Base-by-base conservation (phyloP, 441 rosid genomes). In the Viola pubescens region DNA sequence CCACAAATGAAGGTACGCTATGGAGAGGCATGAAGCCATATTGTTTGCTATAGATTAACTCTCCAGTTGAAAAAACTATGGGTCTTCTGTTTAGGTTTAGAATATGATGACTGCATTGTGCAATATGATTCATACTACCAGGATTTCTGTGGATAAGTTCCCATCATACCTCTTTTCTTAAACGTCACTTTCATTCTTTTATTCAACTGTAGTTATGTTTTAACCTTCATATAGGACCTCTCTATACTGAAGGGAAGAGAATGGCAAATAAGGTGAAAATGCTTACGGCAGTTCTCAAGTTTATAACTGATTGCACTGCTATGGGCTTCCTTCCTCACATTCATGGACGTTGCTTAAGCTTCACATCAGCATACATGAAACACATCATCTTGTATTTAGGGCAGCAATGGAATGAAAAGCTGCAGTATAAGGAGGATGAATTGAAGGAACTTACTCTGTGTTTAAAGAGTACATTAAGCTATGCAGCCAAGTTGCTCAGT, bases 401-500 rank as follows among this genome's bases (percentile, higher is more conserved):
- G 58, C 63, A 72, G 38, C 82, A 73, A 61, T 75, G 70, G 55
- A 69, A 52, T 4, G 71, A 73, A 19, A 67, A 61, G 51, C 52
- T 75, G 63, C 81, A 70, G 64, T 69, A 77, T 14, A 75, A 80
- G 67, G 84, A 84, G 59, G 82, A 80, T 67, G 71, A 79, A 49
- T 59, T 75, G 50, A 83, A 82, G 69, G 89, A 83, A 56, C 45
- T 70, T 39, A 40, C 77, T 50, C 9, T 58, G 5, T 85, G 87
- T 57, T 63, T 85, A 68, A 88, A 82, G 82, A 88, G 91, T 83
- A 82, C 89, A 40, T 77, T 71, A 69, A 86, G 86, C 60, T 94
- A 88, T 59, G 82, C 85, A 5, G 79, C 82, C 64, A 94, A 90
- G 77, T 75, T 88, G 19, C 76, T 94, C 61, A 86, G 78, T 74